phyloP scores from a whole-genome alignment of 1,284 basidiomycete genomes.

The Acaromyces ingoldii region DNA sequence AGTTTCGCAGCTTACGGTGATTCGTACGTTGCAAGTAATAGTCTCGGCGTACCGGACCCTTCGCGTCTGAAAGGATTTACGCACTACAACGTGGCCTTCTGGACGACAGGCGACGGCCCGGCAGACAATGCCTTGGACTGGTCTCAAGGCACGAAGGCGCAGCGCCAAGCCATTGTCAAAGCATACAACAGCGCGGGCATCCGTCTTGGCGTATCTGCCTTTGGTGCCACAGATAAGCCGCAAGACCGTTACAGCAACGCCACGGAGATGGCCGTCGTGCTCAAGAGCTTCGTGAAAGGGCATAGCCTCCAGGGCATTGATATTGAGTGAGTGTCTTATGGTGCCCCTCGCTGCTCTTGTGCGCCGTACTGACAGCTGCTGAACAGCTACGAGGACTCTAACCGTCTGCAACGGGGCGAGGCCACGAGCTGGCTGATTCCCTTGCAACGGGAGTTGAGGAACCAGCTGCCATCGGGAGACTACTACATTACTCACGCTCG shows the following conservation, averaged over 20 bases:
- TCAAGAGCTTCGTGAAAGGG: slow-evolving; percentile 54
- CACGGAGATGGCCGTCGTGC: slow-evolving; percentile 15
- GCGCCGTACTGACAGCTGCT: not conserved
- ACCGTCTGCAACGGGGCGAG: slow-evolving; percentile 18
- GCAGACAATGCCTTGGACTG: slow-evolving; percentile 50
- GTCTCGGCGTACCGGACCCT: not conserved
- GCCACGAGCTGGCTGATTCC: slow-evolving; percentile 32
- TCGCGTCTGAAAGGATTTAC: slow-evolving; percentile 33
- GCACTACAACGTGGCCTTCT: slow-evolving; percentile 56
- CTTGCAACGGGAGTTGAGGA: not conserved
- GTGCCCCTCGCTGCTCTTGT: not conserved
- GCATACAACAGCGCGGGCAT: slow-evolving; percentile 55
- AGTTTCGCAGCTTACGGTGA: slow-evolving; percentile 4
- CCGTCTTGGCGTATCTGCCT: slow-evolving; percentile 41
- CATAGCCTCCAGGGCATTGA: slow-evolving; percentile 60
- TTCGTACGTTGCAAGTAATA: not conserved
- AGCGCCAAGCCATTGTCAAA: slow-evolving; percentile 44
- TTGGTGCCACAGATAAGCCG: slow-evolving; percentile 58
- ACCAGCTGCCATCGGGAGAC: too few species aligned
- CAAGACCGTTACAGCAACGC: slow-evolving; percentile 36
- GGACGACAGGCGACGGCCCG: slow-evolving; percentile 51
- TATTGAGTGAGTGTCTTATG: too few species aligned
- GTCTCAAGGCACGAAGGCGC: slow-evolving; percentile 33
- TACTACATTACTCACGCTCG: too few species aligned
- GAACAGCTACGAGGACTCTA: slow-evolving; percentile 56